phyloP scores from a whole-genome alignment of 345 rosid species.

The Gossypium arboreum region DNA sequence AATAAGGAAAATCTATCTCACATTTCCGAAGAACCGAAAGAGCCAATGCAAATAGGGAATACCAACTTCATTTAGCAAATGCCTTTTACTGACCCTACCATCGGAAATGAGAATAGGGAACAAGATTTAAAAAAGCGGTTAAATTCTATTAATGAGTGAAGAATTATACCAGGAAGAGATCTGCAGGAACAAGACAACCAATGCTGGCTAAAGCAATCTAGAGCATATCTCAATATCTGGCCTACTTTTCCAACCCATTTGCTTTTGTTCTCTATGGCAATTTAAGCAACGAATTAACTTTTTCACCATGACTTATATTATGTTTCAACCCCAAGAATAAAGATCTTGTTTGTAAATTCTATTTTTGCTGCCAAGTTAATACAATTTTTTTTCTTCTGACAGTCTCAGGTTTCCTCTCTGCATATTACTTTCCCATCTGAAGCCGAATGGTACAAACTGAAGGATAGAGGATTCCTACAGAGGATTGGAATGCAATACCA shows the following conservation, averaged over 20 bases:
- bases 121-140: neutral
- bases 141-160: neutral
- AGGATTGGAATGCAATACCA: constrained; percentile 96
- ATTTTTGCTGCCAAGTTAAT: constrained; percentile 7
- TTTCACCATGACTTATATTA: neutral
- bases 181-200: neutral
- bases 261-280: neutral
- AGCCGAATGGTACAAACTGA: constrained; percentile 64
- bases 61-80: neutral
- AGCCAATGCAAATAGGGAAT: neutral
- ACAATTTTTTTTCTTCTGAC: constrained; percentile 19
- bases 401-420: constrained; percentile 79
- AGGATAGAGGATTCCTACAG: constrained; percentile 69
- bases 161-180: neutral
- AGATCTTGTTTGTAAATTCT: constrained; percentile 6
- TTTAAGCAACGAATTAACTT: neutral
- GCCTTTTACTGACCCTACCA: neutral
- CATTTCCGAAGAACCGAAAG: neutral
- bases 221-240: neutral
- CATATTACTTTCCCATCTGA: constrained; percentile 86
- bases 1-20: neutral
- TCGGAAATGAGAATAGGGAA: neutral
- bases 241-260: neutral
- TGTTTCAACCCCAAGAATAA: neutral
- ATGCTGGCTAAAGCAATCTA: neutral